Conservation (phyloP, 148 eudicot genomes). For the Dysphania ambrosioides region DNA sequence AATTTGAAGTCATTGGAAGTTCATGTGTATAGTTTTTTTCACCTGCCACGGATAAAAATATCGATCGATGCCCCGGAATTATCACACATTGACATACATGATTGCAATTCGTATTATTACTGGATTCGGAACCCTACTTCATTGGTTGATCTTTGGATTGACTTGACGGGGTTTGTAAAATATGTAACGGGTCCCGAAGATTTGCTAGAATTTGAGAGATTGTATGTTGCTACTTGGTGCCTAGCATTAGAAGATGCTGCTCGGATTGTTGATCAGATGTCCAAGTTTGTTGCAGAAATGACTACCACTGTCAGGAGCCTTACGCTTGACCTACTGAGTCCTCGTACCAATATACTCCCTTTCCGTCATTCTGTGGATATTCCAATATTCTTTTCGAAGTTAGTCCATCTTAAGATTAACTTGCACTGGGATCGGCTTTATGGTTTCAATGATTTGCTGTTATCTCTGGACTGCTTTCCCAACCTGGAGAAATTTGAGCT, state of each 20-base stretch:
- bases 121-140: background rate
- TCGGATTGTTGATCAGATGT: too few species aligned
- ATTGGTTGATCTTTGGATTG: background rate
- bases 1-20: conserved; percentile 4
- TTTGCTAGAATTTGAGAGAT: too few species aligned
- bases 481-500: background rate
- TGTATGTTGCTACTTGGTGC: too few species aligned
- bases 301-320: background rate
- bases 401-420: background rate
- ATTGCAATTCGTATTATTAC: background rate
- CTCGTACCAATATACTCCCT: background rate
- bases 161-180: too few species aligned
- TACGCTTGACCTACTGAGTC: background rate
- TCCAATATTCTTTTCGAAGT: background rate
- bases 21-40: too few species aligned
- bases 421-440: background rate
- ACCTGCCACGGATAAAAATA: too few species aligned
- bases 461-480: background rate
- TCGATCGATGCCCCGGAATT: conserved; percentile 4
- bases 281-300: background rate
- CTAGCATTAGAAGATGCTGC: too few species aligned
- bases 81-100: background rate
- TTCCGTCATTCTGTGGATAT: background rate
- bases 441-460: background rate
- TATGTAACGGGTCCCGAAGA: too few species aligned